Conservation (phyloP, 306 rosid species). For the Macrotyloma uniflorum region DNA sequence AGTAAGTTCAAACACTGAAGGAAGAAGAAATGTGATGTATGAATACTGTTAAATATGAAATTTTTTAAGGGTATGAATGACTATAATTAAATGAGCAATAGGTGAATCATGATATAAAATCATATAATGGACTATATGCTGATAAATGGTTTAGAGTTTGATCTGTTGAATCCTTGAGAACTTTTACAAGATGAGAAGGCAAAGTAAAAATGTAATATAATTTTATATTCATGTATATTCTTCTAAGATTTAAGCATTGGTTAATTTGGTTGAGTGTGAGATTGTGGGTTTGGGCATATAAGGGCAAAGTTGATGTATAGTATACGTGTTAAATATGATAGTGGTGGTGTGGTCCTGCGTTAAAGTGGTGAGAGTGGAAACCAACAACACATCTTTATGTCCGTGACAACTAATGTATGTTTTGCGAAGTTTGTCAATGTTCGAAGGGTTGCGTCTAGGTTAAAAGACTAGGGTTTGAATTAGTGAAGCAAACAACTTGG, state of each 20-base stretch:
- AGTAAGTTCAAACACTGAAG: not conserved
- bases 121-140: not conserved
- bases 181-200: not conserved
- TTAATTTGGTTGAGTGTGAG: not conserved
- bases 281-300: not conserved
- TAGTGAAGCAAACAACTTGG: conserved; percentile 10
- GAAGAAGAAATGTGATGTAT: not conserved
- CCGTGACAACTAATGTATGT: conserved; percentile 26
- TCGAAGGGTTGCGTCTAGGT: not conserved
- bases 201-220: not conserved
- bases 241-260: not conserved
- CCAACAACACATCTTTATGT: not conserved
- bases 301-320: not conserved
- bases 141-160: not conserved
- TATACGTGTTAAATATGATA: not conserved
- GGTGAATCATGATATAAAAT: not conserved
- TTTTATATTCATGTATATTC: not conserved
- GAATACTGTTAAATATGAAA: too few species aligned
- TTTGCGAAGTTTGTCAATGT: conserved; percentile 15
- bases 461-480: conserved; percentile 27
- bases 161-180: not conserved
- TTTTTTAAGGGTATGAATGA: too few species aligned
- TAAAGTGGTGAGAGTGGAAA: conserved; percentile 9
- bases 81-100: too few species aligned
- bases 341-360: not conserved